Evolutionary conservation across 2,329 filamentous ascomycete genomes (phyloP), one percentile per base, ranked within the genome.

Genomic region (Escovopsis sp.): DNA sequence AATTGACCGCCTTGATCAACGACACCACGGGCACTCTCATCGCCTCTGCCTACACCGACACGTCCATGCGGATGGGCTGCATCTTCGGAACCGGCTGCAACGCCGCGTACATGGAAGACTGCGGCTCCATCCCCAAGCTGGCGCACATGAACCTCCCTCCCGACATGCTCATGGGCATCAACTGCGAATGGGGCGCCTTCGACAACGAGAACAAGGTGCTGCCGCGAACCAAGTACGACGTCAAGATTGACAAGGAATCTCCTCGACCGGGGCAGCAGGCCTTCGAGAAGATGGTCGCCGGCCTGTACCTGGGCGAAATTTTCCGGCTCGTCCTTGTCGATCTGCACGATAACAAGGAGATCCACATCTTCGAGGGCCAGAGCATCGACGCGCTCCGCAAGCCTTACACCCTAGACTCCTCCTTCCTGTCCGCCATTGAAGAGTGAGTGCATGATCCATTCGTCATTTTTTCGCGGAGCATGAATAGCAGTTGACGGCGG

Each of bases 31-130:
- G 90, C 49, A 98, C 90, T 23, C 66, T 98, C 50, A 93, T 98
- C 51, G 90, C 90, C 41, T 96, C 88, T 18, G 80, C 85, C 21
- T 98, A 98, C 62, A 96, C 88, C n/a, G 87, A 98, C 54, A 65
- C 78, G 31, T 75, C 78, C 47, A 92, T 94, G 73, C 86, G 77
- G 62, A 90, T 96, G 50, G 90, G 90, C 37, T 94, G 88, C 60
- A 98, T 98, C 54, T 98, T 98, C 51, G 90, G 90, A 48, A 98
- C 90, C 11, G 90, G 90, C 40, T 94, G 90, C 64, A 98, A 98
- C 52, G 90, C 88, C 28, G 90, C 90, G 27, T 98, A 98, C 65
- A 93, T 98, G 81, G 90, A 98, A 61, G 63, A 92, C 51, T 83
- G 75, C 44, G 86, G 85, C 44, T 83, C 79, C 11, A 85, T 98